Base-by-base conservation (phyloP, 2,329 filamentous ascomycete species). In the Penicillium crustosum region DNA sequence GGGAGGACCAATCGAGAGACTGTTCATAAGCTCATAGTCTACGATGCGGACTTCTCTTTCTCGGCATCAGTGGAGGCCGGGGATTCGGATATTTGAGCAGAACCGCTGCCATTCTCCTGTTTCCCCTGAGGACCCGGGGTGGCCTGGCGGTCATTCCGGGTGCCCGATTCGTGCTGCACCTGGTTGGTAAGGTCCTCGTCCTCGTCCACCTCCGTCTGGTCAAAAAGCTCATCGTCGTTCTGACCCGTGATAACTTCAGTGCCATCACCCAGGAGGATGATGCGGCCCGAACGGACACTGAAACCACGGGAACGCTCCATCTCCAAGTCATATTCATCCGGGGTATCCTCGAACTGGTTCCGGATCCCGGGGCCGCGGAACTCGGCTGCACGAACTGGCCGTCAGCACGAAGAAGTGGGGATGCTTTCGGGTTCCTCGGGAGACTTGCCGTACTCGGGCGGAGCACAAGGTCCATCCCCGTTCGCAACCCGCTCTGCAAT, bases 381-480 rank as follows among this genome's bases (percentile, higher is more conserved):
- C 79, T 93, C 89, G 78, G 90, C 90, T 93, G 79, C 66, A 70
- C 63, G 67, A 64, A 66, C 64, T 66, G 65, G 68, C 66, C 76
- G 76, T 77, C 73, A 78, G 75, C 68, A 71, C 67, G 69, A 68
- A 64, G 69, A 68, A 64, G 71, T 72, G 71, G 72, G 70, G 65
- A 65, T 70, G 66, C 57, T 55, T 61, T 64, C 66, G 70, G 71
- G 67, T 70, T 68, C 73, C 76, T 78, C 79, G 75, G 74, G 75
- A 80, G 80, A 86, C 91, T 88, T 93, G 93, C 94, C 94, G 83
- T 97, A 99, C 87, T 99, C 94, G 73, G 93, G 94, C 79, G 94
- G 94, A 77, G 94, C 94, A 82, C 93, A 97, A 75, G 94, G 94
- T 71, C 94, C 94, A 79, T 99, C 94, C 78, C 93, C 94, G 75